phyloP scores from a whole-genome alignment of 1,284 basidiomycete species.

The Apiotrichum veenhuisii region DNA sequence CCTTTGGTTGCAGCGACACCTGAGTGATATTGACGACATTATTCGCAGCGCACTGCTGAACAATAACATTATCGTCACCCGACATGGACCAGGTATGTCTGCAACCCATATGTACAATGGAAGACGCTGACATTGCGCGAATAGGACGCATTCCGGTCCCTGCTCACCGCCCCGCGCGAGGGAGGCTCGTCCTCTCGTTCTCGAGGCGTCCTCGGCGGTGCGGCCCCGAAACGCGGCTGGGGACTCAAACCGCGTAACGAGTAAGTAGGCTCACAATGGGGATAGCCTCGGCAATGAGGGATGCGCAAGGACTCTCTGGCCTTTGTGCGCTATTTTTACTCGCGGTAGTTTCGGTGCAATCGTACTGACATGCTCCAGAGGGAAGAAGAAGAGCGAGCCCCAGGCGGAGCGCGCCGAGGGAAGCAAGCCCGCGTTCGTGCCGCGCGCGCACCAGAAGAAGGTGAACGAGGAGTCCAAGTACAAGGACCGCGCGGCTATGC shows the following conservation, averaged over 20 bases:
- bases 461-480: conserved; percentile 33
- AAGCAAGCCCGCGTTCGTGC: conserved; percentile 29
- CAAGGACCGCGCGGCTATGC: conserved; percentile 46
- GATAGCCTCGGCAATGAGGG: no score
- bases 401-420: background rate
- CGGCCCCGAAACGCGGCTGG: conserved; percentile 37
- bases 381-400: conserved; percentile 3
- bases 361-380: background rate
- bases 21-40: background rate
- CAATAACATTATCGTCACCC: background rate
- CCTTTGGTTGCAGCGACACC: background rate
- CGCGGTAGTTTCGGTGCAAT: no score
- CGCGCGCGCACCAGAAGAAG: conserved; percentile 33
- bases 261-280: conserved; percentile 18
- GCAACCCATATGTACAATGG: background rate
- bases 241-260: conserved; percentile 34
- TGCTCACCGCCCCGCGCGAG: conserved; percentile 35
- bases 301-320: background rate
- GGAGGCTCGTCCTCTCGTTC: conserved; percentile 24
- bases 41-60: background rate
- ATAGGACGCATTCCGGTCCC: conserved; percentile 43
- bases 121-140: background rate
- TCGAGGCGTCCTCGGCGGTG: conserved; percentile 28
- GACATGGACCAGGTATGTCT: conserved; percentile 37
- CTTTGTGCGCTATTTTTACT: no score